Percentiles rank a stretch among this genome's conserved stretches.
Conservation (phyloP, 176 grass and related monocot genomes). For the Musa beccarii region DNA sequence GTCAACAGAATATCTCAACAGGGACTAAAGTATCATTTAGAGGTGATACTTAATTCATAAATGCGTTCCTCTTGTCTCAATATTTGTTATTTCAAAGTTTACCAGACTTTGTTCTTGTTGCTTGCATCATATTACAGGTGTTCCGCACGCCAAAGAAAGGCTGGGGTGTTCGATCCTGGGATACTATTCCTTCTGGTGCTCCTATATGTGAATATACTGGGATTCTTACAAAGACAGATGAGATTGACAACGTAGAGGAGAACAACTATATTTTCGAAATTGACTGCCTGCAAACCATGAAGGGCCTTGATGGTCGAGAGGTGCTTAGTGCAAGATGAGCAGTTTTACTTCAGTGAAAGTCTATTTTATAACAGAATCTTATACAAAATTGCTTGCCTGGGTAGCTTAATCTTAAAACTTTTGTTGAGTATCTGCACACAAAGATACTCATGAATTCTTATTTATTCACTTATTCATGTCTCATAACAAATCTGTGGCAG, state of each 20-base stretch:
- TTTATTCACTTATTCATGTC: too few relatives aligned
- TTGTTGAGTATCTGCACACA: too few relatives aligned
- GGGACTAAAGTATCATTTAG: conserved; percentile 62
- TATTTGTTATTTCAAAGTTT: background rate
- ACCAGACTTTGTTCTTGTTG: background rate
- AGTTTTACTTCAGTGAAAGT: background rate
- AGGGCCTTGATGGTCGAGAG: conserved; percentile 83
- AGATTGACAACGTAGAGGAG: conserved; percentile 46
- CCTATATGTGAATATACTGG: conserved; percentile 83
- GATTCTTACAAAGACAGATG: conserved; percentile 57
- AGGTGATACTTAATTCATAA: conserved; percentile 33
- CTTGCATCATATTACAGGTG: conserved; percentile 27
- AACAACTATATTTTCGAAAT: conserved; percentile 87
- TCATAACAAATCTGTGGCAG: too few relatives aligned
- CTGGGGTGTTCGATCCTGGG: conserved; percentile 89
- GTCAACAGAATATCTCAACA: conserved; percentile 86
- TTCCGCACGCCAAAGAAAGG: conserved; percentile 76
- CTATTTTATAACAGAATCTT: background rate
- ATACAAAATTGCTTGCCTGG: too few relatives aligned
- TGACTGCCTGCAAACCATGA: conserved; percentile 88
- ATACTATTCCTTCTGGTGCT: conserved; percentile 77
- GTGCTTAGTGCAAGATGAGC: conserved; percentile 26
- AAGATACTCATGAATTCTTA: too few relatives aligned
- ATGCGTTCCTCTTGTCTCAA: background rate
- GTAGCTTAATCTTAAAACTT: too few relatives aligned